Evolutionary conservation across 768 basidiomycete genomes (phyloP), one percentile per base, ranked within the genome.

Genomic region (Astraeus odoratus): DNA sequence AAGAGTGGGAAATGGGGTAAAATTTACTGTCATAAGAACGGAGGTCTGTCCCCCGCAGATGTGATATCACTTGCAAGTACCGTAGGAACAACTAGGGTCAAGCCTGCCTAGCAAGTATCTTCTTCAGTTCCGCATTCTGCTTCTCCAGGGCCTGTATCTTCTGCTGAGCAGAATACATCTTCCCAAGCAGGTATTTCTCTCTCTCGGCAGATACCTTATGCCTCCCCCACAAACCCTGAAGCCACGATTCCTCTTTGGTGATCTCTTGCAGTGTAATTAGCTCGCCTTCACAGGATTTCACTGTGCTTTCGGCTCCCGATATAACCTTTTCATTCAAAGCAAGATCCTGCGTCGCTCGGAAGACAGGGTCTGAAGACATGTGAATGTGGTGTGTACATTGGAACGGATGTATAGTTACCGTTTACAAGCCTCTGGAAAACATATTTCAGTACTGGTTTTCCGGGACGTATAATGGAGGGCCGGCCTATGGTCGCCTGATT

Each of bases 381-480:
- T 22, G 22, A 15, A 2, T 46, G 8, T 19, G 36, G 15, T 16
- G 34, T 12, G 30, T 35, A 46, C 56, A 37, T 19, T 35, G 15
- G 48, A 29, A 19, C 5, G 29, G 26, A 3, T 9, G 5, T 33
- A 25, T 23, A 55, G 73, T 35, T 53, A 87, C 91, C 93, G 37
- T 82, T 70, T 0, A 86, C 84, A 2, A 97, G 73, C 33, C 79
- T 74, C 53, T 88, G 75, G 60, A 96, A 99, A 4, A 89, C 90
- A 56, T 79, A 85, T 65, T 77, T 76, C 58, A 87, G 86, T 0
- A 98, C 81, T 0, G 96, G 96, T 63, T 86, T 93, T 23, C 96
- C 96, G 1, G 96, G 90, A 36, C 78, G 75, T 53, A 98, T 86
- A 2, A 72, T 75, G 2, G 89, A 81, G 1, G 94, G 88, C 13